Evolutionary conservation across 805 yeast genomes (phyloP).

Genomic region (Teunomyces lycoperdinae): DNA sequence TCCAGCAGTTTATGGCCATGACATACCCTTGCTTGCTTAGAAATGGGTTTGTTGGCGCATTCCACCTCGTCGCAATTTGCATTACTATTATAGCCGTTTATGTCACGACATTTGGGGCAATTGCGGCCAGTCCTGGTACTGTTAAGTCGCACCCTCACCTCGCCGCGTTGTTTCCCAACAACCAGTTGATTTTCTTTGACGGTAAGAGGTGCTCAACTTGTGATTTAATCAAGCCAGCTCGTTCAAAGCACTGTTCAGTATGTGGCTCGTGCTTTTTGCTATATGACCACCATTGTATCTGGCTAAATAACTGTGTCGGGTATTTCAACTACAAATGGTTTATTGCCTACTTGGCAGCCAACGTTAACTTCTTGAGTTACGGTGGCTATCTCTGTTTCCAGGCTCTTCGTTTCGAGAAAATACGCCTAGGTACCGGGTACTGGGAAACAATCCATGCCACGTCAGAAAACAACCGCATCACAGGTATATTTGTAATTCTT

Average conservation of each 20-base stretch:
- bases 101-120: slow-evolving; percentile 35
- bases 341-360: slow-evolving; percentile 50
- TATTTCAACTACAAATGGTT: slow-evolving; percentile 62
- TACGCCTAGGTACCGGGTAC: slow-evolving; percentile 7
- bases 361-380: slow-evolving; percentile 27
- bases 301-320: slow-evolving; percentile 77
- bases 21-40: slow-evolving; percentile 18
- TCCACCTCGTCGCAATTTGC: slow-evolving; percentile 21
- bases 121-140: slow-evolving; percentile 45
- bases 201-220: slow-evolving; percentile 49
- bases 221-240: slow-evolving; percentile 47
- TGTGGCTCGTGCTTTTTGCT: slow-evolving; percentile 53
- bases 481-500: slow-evolving; percentile 42
- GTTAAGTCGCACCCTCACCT: slow-evolving; percentile 10
- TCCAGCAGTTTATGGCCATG: slow-evolving; percentile 28
- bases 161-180: slow-evolving; percentile 32
- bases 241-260: slow-evolving; percentile 62
- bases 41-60: background rate
- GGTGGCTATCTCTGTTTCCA: slow-evolving; percentile 20
- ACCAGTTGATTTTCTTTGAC: slow-evolving; percentile 53
- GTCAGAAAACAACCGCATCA: slow-evolving; percentile 18
- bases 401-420: slow-evolving; percentile 5
- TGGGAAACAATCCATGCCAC: slow-evolving; percentile 19
- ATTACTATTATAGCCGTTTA: slow-evolving; percentile 32
- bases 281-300: slow-evolving; percentile 61